phyloP scores from a whole-genome alignment of 2,329 filamentous ascomycete genomes.

The Metarhizium album region DNA sequence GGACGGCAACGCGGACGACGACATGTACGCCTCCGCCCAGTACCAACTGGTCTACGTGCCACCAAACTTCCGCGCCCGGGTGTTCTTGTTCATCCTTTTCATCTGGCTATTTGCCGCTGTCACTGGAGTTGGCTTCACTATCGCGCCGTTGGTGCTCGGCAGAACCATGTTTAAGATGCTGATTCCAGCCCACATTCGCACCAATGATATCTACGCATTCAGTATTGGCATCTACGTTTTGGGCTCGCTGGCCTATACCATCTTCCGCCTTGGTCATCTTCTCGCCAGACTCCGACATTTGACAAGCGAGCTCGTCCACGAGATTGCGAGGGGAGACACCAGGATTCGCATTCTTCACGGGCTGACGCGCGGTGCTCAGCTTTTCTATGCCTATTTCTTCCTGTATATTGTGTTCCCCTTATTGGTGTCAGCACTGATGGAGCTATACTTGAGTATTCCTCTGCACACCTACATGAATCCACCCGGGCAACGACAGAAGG shows the following conservation, averaged over 20 bases:
- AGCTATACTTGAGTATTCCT: constrained; percentile 82
- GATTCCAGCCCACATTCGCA: constrained; percentile 59
- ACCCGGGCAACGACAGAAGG: constrained; percentile 17
- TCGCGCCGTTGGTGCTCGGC: constrained; percentile 78
- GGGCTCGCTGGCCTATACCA: constrained; percentile 53
- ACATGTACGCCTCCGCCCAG: constrained; percentile 45
- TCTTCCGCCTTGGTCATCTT: constrained; percentile 39
- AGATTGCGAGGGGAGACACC: constrained; percentile 13
- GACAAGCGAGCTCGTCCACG: constrained; percentile 12
- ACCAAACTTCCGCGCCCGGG: constrained; percentile 68
- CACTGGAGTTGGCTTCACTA: constrained; percentile 75
- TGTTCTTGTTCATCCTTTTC: constrained; percentile 75
- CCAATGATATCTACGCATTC: constrained; percentile 96
- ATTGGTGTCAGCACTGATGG: constrained; percentile 66
- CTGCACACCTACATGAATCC: constrained; percentile 65
- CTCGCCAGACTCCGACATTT: constrained; percentile 21
- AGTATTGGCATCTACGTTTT: constrained; percentile 80
- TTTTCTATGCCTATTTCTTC: constrained; percentile 66
- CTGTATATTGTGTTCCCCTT: constrained; percentile 73
- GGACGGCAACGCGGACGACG: constrained; percentile 40
- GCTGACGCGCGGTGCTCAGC: constrained; percentile 25
- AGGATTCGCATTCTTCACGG: constrained; percentile 17
- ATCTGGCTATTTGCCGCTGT: constrained; percentile 91
- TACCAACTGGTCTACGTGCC: constrained; percentile 73
- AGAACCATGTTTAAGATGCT: constrained; percentile 64